Percentiles rank a stretch among this genome's conserved stretches.
phyloP scores from a whole-genome alignment of 1,284 basidiomycete species.

The Malassezia dermatis region DNA sequence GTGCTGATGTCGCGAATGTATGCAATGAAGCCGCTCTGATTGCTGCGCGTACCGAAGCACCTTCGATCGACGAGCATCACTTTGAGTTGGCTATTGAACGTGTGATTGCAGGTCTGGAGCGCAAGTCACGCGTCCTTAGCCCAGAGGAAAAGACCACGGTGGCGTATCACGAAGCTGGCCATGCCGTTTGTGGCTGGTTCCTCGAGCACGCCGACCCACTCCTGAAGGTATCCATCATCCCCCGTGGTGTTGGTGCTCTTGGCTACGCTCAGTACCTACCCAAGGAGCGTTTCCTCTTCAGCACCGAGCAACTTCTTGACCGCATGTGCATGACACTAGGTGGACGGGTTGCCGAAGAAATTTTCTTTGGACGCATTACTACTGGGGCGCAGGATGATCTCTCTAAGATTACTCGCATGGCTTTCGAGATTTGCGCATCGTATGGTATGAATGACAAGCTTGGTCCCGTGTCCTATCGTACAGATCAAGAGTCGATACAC shows the following conservation, averaged over 20 bases:
- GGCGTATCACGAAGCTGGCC: slow-evolving; percentile 97
- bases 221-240: slow-evolving; percentile 96
- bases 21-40: slow-evolving; percentile 96
- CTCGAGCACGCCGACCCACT: slow-evolving; percentile 91
- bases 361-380: slow-evolving; percentile 93
- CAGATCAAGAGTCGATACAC: slow-evolving; percentile 76
- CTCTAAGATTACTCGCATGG: slow-evolving; percentile 95
- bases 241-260: slow-evolving; percentile 84
- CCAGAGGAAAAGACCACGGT: slow-evolving; percentile 97
- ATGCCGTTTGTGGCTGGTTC: slow-evolving; percentile 97
- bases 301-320: slow-evolving; percentile 86
- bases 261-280: slow-evolving; percentile 95
- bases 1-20: slow-evolving; percentile 96
- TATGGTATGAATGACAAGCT: slow-evolving; percentile 85
- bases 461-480: slow-evolving; percentile 89
- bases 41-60: slow-evolving; percentile 73
- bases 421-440: slow-evolving; percentile 65
- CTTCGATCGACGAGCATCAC: slow-evolving; percentile 69
- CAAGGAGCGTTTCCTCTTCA: slow-evolving; percentile 87
- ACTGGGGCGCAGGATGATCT: slow-evolving; percentile 95
- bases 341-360: slow-evolving; percentile 92
- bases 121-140: slow-evolving; percentile 84
- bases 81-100: slow-evolving; percentile 97
- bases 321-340: slow-evolving; percentile 99
- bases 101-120: slow-evolving; percentile 91